phyloP scores from a whole-genome alignment of 1,284 basidiomycete species.

The Ustilago bromivora region DNA sequence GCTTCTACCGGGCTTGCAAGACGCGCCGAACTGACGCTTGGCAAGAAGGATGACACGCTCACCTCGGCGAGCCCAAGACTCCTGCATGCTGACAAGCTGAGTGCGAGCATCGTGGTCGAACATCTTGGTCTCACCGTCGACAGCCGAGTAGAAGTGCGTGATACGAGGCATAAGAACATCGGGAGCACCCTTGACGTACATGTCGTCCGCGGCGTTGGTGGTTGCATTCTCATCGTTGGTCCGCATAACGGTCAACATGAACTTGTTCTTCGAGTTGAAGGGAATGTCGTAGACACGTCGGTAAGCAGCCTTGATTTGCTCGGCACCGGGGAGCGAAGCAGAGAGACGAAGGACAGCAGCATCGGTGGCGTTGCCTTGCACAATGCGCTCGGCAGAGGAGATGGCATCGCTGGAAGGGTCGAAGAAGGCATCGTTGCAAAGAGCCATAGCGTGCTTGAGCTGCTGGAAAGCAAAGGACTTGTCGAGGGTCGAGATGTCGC shows the following conservation, averaged over 20 bases:
- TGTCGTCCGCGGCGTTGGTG: constrained; percentile 55
- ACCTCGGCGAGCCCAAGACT: constrained; percentile 74
- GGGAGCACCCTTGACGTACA: constrained; percentile 62
- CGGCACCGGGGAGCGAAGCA: constrained; percentile 71
- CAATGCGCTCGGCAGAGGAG: constrained; percentile 59
- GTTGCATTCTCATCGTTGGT: constrained; percentile 68
- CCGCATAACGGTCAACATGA: constrained; percentile 73
- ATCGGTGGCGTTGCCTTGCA: constrained; percentile 78
- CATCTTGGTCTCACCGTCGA: constrained; percentile 29
- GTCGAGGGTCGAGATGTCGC: constrained; percentile 38
- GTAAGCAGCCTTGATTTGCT: constrained; percentile 69
- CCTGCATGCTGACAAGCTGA: constrained; percentile 43
- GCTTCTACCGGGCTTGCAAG: constrained; percentile 26
- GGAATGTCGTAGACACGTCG: constrained; percentile 70
- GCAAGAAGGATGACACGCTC: constrained; percentile 76
- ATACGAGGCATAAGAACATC: constrained; percentile 71
- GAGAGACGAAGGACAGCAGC: constrained; percentile 76
- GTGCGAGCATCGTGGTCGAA: constrained; percentile 31
- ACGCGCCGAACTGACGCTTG: constrained; percentile 65
- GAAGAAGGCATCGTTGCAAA: constrained; percentile 78
- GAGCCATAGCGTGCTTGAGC: constrained; percentile 72
- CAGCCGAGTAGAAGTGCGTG: constrained; percentile 34
- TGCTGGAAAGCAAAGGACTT: constrained; percentile 39
- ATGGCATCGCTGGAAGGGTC: constrained; percentile 66
- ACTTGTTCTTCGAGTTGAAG: constrained; percentile 79